phyloP scores from a whole-genome alignment of 1,284 basidiomycete species.

The Heterobasidion annosum region DNA sequence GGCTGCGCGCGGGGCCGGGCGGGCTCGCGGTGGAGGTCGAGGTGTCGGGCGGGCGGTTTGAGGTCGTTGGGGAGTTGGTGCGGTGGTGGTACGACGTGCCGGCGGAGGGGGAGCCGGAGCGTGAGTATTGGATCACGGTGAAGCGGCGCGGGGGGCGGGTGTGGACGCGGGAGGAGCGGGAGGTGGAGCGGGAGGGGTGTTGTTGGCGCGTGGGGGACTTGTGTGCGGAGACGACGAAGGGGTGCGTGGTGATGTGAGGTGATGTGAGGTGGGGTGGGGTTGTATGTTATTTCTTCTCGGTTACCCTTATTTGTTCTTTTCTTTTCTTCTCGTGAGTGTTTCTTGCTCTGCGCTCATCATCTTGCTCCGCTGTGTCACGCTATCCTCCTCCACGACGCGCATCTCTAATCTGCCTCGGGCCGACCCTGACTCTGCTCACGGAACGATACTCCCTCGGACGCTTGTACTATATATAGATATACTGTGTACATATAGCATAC shows the following conservation, averaged over 20 bases:
- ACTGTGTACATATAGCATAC: neutral
- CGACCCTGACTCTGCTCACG: too few species aligned
- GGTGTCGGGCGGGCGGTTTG: slow-evolving; percentile 62
- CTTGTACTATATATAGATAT: neutral
- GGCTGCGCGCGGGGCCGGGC: neutral
- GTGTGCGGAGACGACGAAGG: neutral
- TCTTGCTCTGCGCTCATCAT: neutral
- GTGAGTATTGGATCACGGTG: slow-evolving; percentile 60
- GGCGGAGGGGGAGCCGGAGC: slow-evolving; percentile 28
- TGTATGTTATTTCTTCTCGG: neutral
- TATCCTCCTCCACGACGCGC: neutral
- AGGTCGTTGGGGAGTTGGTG: slow-evolving; percentile 62
- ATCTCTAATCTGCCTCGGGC: neutral
- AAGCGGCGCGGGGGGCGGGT: slow-evolving; percentile 56
- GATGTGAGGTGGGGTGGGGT: neutral
- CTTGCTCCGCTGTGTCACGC: neutral
- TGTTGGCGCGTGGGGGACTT: slow-evolving; percentile 10
- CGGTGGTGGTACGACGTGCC: slow-evolving; percentile 84
- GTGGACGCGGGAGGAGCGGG: slow-evolving; percentile 20
- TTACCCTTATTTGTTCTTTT: neutral
- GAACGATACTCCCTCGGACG: too few species aligned
- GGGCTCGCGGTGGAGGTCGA: slow-evolving; percentile 33
- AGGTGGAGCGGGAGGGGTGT: neutral
- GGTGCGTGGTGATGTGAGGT: slow-evolving; percentile 8
- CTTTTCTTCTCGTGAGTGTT: neutral